These are phyloP conservation scores for Saturnispora gosingensis DNA, from an alignment of 805 yeast species.

Conservation along the genomic window DNA sequence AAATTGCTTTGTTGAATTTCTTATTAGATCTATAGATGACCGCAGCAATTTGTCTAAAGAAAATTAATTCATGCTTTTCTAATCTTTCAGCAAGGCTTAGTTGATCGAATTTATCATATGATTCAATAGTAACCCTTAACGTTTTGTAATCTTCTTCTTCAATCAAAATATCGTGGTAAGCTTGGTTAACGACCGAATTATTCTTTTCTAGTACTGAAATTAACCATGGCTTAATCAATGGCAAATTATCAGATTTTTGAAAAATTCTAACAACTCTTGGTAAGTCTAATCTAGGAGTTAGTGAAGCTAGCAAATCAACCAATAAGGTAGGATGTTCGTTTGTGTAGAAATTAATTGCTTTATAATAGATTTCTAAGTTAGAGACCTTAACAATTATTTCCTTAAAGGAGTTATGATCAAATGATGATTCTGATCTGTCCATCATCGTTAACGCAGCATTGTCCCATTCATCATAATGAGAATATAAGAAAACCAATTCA, in stretches of 20 bases:
- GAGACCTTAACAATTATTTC: slow-evolving; percentile 92
- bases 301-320: slow-evolving; percentile 73
- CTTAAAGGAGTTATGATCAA: slow-evolving; percentile 90
- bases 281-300: slow-evolving; percentile 84
- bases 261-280: slow-evolving; percentile 93
- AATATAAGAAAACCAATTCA: slow-evolving; percentile 89
- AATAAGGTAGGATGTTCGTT: slow-evolving; percentile 85
- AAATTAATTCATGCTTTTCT: slow-evolving; percentile 82
- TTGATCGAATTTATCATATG: slow-evolving; percentile 86
- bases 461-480: slow-evolving; percentile 99
- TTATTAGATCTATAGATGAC: slow-evolving; percentile 87
- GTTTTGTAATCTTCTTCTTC: slow-evolving; percentile 96
- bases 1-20: slow-evolving; percentile 84
- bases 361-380: slow-evolving; percentile 92
- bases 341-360: slow-evolving; percentile 91
- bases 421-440: slow-evolving; percentile 86
- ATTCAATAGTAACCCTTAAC: slow-evolving; percentile 75
- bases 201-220: slow-evolving; percentile 86
- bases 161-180: slow-evolving; percentile 88
- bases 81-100: slow-evolving; percentile 86
- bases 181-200: slow-evolving; percentile 83
- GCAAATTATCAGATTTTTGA: slow-evolving; percentile 91
- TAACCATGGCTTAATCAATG: slow-evolving; percentile 90
- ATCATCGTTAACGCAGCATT: slow-evolving; percentile 96
- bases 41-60: slow-evolving; percentile 95